Conservation (phyloP, 148 eudicot genomes). For the Gaultheria prostrata region DNA sequence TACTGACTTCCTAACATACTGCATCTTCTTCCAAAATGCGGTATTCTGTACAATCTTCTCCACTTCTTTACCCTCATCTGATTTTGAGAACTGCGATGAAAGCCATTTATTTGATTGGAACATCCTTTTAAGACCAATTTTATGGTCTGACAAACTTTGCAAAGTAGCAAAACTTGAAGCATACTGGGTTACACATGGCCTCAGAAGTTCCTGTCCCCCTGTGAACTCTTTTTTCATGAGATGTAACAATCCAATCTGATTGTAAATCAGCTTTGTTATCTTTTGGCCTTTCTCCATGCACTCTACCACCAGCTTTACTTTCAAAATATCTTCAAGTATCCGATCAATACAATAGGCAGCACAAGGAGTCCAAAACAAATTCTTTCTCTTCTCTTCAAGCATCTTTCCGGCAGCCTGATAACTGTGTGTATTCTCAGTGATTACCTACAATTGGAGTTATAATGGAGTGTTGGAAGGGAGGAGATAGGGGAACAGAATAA, state of each 20-base stretch:
- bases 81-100: constrained; percentile 61
- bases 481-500: background rate
- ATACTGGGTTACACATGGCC: constrained; percentile 58
- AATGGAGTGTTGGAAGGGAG: background rate
- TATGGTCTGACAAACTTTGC: constrained; percentile 62
- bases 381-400: constrained; percentile 86
- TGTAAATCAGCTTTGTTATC: constrained; percentile 79
- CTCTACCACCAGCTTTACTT: constrained; percentile 69
- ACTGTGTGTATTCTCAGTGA: constrained; percentile 72
- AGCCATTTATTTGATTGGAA: constrained; percentile 82
- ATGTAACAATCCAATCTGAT: constrained; percentile 62
- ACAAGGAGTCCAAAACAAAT: constrained; percentile 92
- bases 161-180: constrained; percentile 72
- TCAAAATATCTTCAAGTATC: constrained; percentile 75
- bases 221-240: constrained; percentile 84
- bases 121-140: constrained; percentile 65
- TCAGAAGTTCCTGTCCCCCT: constrained; percentile 74
- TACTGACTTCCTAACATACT: constrained; percentile 59
- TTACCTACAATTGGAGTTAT: constrained; percentile 50
- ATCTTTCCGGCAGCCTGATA: constrained; percentile 90
- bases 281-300: constrained; percentile 79
- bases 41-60: constrained; percentile 61
- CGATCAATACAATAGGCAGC: constrained; percentile 68
- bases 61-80: constrained; percentile 85
- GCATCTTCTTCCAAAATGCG: constrained; percentile 89